Evolutionary conservation across 1,284 basidiomycete species (phyloP).

Genomic region (Ceratobasidium sp.): DNA sequence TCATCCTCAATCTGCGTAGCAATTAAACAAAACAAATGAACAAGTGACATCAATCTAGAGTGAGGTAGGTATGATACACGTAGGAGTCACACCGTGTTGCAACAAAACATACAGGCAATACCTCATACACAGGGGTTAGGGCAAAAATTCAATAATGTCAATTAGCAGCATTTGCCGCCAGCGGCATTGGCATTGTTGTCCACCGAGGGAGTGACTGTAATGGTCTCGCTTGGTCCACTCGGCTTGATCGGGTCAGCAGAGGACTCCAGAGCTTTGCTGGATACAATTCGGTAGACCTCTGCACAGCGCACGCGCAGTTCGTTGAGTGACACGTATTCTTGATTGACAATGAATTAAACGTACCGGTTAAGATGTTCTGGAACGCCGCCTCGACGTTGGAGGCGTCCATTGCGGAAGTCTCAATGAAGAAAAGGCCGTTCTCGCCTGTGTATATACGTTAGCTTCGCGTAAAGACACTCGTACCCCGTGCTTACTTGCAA

Average conservation of each 20-base stretch:
- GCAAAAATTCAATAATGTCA: background rate
- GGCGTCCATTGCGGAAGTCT: slow-evolving; percentile 99
- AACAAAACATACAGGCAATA: slow-evolving; percentile 32
- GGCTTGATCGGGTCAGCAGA: slow-evolving; percentile 73
- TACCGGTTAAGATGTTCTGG: slow-evolving; percentile 95
- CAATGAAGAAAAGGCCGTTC: slow-evolving; percentile 94
- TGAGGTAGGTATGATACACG: slow-evolving; percentile 32
- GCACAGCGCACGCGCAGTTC: slow-evolving; percentile 32
- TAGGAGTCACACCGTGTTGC: slow-evolving; percentile 20
- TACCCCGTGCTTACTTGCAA: slow-evolving; percentile 66
- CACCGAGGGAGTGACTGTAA: slow-evolving; percentile 71
- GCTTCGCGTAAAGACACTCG: background rate
- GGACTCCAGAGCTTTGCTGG: slow-evolving; percentile 86
- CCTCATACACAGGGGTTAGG: slow-evolving; percentile 19
- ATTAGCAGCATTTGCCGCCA: slow-evolving; percentile 34
- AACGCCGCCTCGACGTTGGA: slow-evolving; percentile 97
- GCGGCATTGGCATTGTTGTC: slow-evolving; percentile 46
- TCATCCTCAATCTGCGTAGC: background rate
- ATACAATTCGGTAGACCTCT: slow-evolving; percentile 97
- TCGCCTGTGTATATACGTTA: slow-evolving; percentile 55
- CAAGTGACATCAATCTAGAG: slow-evolving; percentile 17
- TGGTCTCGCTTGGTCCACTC: slow-evolving; percentile 70
- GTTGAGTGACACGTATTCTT: background rate
- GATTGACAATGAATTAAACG: slow-evolving; percentile 45
- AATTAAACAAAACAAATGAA: slow-evolving; percentile 28